Percentiles rank a stretch among this genome's conserved stretches.
Conservation (phyloP, 257 asterid genomes). For the Capsicum rhomboideum region DNA sequence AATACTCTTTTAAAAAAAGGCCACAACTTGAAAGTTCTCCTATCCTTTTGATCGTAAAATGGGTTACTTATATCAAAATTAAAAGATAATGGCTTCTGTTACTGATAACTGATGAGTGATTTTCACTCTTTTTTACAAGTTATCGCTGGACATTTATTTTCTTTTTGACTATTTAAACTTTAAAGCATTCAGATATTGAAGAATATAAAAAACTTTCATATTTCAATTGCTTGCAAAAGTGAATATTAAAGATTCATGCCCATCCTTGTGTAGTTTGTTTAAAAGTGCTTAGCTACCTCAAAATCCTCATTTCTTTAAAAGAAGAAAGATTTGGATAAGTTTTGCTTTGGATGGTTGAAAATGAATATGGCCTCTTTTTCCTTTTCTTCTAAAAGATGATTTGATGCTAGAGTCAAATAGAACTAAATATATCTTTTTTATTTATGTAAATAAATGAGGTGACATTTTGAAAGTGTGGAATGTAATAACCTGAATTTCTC, state of each 20-base stretch:
- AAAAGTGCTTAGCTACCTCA: not conserved
- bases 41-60: not conserved
- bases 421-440: not conserved
- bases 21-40: not conserved
- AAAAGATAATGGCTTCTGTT: not conserved
- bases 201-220: not conserved
- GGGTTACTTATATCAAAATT: not conserved
- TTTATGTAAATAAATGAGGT: not conserved
- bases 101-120: not conserved
- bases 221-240: not conserved
- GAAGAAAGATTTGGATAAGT: not conserved
- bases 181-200: not conserved
- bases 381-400: not conserved
- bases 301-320: not conserved
- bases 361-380: not conserved
- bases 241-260: not conserved
- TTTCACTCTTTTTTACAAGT: not conserved
- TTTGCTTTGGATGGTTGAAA: not conserved
- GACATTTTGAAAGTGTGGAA: not conserved
- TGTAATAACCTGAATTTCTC: no score
- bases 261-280: not conserved
- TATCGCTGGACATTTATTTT: not conserved
- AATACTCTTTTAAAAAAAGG: not conserved
- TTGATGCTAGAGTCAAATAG: not conserved
- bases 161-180: not conserved